A percentile compares a stretch with the other conserved stretches of the same genome.
phyloP scores from a whole-genome alignment of 2,329 filamentous ascomycete genomes.

The Fusarium sp. region DNA sequence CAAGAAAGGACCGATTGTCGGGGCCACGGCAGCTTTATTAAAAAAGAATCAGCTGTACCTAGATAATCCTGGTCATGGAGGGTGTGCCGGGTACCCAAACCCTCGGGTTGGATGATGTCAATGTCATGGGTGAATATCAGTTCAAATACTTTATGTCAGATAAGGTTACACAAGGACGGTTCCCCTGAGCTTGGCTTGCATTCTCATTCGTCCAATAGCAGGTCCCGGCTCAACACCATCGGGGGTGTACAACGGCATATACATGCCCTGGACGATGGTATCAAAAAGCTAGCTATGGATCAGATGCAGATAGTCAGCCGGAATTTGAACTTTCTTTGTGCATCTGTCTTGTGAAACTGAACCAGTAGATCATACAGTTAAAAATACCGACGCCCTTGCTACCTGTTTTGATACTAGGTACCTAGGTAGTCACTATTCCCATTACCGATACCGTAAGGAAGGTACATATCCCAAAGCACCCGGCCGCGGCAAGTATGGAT shows the following conservation, averaged over 20 bases:
- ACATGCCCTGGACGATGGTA: not conserved
- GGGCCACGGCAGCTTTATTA: constrained; percentile 8
- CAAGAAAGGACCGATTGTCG: constrained; percentile 53
- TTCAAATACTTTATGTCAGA: not conserved
- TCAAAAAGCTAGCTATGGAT: not conserved
- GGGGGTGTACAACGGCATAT: not conserved
- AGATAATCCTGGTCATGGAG: not conserved
- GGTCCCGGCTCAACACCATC: not conserved
- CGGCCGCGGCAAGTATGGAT: constrained; percentile 41
- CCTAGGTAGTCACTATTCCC: constrained; percentile 21
- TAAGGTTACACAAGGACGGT: constrained; percentile 9
- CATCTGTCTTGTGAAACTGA: no score
- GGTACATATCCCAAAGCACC: constrained; percentile 16
- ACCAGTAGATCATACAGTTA: no score
- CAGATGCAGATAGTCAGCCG: no score
- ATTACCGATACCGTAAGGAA: not conserved
- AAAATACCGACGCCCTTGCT: no score
- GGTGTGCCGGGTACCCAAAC: not conserved
- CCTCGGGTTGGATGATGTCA: constrained; percentile 10
- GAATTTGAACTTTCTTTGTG: no score
- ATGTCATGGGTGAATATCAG: not conserved
- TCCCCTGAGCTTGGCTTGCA: not conserved
- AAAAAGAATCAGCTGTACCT: not conserved
- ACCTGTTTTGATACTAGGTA: not conserved
- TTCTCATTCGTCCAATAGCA: not conserved